These are phyloP conservation scores for Globisporangium cederbergense DNA, from an alignment of 352 stramenopile species.

Conservation along the genomic window DNA sequence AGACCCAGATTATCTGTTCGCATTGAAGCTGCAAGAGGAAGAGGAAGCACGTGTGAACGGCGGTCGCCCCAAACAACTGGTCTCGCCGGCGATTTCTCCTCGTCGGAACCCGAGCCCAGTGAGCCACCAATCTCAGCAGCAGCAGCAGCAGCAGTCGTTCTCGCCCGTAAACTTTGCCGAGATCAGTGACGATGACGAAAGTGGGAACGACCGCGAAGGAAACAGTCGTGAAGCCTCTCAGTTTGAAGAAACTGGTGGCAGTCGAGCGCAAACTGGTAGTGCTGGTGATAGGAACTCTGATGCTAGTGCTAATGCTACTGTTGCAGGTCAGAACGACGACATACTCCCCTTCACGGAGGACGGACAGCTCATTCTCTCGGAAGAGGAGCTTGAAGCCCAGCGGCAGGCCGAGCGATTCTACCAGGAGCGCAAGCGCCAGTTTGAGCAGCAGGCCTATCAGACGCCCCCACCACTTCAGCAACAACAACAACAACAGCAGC, in stretches of 20 bases:
- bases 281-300: background rate
- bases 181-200: background rate
- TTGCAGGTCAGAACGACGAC: constrained; percentile 28
- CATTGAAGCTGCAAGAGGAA: constrained; percentile 73
- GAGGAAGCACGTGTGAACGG: constrained; percentile 43
- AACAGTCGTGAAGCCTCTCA: constrained; percentile 2
- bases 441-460: constrained; percentile 41
- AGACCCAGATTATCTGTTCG: constrained; percentile 72
- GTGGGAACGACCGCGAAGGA: background rate
- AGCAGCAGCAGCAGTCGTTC: background rate
- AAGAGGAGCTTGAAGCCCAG: constrained; percentile 68
- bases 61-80: constrained; percentile 8
- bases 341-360: constrained; percentile 39
- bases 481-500: constrained; percentile 8
- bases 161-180: constrained; percentile 12
- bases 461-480: constrained; percentile 33
- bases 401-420: constrained; percentile 67
- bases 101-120: constrained; percentile 22
- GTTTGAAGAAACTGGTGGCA: constrained; percentile 3
- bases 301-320: background rate
- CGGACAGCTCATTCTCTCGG: constrained; percentile 54
- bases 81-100: constrained; percentile 13
- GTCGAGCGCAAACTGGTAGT: background rate
- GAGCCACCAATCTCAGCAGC: background rate
- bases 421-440: constrained; percentile 58